Conservation (phyloP, 1,284 basidiomycete species). For the Cutaneotrichosporon cutaneum region DNA sequence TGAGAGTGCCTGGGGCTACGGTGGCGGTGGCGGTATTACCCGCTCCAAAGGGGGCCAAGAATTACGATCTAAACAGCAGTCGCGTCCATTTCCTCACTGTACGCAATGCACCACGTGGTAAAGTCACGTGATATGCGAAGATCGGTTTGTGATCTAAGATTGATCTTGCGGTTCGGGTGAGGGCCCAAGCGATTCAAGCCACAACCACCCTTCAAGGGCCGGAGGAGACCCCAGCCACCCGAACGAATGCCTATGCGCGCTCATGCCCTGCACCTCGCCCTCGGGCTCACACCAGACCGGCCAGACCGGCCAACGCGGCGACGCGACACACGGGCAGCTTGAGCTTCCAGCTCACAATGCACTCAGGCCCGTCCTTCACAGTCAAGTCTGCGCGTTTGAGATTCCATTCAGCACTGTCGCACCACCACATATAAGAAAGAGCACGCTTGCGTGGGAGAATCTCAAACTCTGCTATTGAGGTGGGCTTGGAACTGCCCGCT, state of each 20-base stretch:
- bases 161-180: neutral
- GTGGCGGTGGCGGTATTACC: neutral
- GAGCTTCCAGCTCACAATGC: no score
- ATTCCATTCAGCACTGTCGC: no score
- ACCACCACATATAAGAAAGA: no score
- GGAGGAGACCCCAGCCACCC: no score
- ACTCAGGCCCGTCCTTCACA: no score
- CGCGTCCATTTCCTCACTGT: neutral
- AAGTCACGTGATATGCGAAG: neutral
- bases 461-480: neutral
- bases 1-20: neutral
- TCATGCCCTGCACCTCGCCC: no score
- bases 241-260: no score
- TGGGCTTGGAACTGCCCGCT: neutral
- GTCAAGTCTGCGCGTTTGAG: no score
- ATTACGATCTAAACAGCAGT: slow-evolving; percentile 1
- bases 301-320: no score
- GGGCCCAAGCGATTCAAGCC: neutral
- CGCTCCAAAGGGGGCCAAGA: neutral
- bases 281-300: no score
- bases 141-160: neutral
- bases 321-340: no score
- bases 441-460: neutral
- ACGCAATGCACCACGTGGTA: neutral
- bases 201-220: neutral